phyloP scores from a whole-genome alignment of 2,329 filamentous ascomycete genomes.

The Colletotrichum sp. region DNA sequence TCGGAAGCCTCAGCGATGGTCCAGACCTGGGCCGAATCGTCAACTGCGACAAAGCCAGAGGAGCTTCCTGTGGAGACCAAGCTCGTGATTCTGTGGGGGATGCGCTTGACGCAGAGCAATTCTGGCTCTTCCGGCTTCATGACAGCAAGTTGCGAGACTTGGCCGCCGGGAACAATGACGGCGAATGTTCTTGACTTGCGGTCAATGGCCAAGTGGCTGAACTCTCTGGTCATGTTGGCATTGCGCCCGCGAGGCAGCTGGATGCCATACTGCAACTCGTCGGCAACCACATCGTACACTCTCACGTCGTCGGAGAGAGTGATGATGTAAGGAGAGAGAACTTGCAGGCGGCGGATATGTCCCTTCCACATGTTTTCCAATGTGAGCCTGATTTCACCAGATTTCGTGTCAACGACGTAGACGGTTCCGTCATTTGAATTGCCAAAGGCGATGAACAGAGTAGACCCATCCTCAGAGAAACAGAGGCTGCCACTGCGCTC shows the following conservation, averaged over 20 bases:
- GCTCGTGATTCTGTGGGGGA: conserved; percentile 66
- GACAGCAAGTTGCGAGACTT: conserved; percentile 65
- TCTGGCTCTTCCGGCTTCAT: conserved; percentile 68
- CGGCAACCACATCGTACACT: conserved; percentile 85
- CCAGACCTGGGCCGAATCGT: conserved; percentile 77
- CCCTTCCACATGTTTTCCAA: conserved; percentile 72
- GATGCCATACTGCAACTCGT: conserved; percentile 73
- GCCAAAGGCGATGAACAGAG: conserved; percentile 73
- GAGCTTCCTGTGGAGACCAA: conserved; percentile 68
- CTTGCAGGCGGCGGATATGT: conserved; percentile 69
- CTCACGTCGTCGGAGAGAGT: conserved; percentile 75
- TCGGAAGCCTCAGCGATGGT: conserved; percentile 65
- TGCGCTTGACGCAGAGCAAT: conserved; percentile 63
- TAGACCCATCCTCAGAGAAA: conserved; percentile 85
- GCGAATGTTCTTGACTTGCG: conserved; percentile 68
- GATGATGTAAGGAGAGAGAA: conserved; percentile 77
- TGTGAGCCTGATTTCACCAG: conserved; percentile 69
- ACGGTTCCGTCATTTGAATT: conserved; percentile 64
- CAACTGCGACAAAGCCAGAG: conserved; percentile 77
- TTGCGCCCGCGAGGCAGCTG: conserved; percentile 51
- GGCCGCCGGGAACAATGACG: conserved; percentile 55
- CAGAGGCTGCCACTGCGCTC: conserved; percentile 68
- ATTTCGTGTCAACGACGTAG: conserved; percentile 77
- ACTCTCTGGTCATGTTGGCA: conserved; percentile 36
- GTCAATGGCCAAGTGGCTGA: conserved; percentile 77